A percentile compares a stretch with the other conserved stretches of the same genome.
These are phyloP conservation scores for Cajanus cajan DNA, from an alignment of 306 rosid species.

Conservation along the genomic window DNA sequence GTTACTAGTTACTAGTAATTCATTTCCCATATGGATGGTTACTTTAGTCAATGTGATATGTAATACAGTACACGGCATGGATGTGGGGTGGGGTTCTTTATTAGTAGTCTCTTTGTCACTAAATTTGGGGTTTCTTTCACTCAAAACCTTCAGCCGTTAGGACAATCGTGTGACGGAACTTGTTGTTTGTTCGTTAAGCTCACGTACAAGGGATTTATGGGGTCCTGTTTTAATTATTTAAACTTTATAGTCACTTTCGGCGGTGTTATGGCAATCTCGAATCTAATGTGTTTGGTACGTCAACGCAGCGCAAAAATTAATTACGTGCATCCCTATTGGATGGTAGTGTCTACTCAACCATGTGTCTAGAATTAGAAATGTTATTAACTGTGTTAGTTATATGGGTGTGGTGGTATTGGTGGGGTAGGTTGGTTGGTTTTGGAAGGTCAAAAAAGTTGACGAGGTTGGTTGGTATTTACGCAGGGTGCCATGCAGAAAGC, in stretches of 20 bases:
- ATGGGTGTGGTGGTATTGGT: too few species aligned
- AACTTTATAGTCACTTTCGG: constrained; percentile 2
- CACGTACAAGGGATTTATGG: too few species aligned
- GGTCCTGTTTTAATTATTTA: neutral
- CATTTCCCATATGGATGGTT: neutral
- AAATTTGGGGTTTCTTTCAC: neutral
- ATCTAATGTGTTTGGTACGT: neutral
- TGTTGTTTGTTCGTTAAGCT: neutral
- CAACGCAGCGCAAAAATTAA: neutral
- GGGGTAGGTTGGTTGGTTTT: neutral
- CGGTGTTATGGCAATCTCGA: neutral
- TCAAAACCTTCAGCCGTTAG: neutral
- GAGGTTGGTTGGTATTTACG: constrained; percentile 24
- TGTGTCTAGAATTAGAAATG: neutral
- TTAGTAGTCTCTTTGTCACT: neutral
- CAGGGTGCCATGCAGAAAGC: constrained; percentile 96
- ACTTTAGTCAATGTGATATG: too few species aligned
- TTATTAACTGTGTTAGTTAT: neutral
- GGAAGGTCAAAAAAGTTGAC: constrained; percentile 22
- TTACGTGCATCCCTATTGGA: neutral
- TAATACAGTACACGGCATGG: too few species aligned
- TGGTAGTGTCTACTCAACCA: neutral
- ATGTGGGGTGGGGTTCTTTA: constrained; percentile 15
- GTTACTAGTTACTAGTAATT: too few species aligned
- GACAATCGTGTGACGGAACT: neutral